Percentiles rank a stretch among this genome's conserved stretches.
Evolutionary conservation across 345 rosid species (phyloP).

Genomic region (Eutrema heterophyllum): DNA sequence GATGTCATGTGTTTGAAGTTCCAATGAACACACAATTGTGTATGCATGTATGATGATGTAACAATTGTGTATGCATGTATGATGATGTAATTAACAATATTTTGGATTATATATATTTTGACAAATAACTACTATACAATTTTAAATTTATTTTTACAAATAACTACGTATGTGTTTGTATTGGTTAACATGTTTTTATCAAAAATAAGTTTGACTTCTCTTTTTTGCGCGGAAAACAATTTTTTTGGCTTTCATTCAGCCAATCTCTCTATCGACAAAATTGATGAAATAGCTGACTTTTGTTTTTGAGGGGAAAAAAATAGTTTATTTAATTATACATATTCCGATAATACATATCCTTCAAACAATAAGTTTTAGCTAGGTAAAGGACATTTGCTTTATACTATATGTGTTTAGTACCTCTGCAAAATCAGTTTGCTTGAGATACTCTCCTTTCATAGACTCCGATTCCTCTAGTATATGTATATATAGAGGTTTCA

Average conservation of each 20-base stretch:
- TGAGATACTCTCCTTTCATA: neutral
- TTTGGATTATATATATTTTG: neutral
- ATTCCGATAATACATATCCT: neutral
- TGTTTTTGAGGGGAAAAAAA: too few species aligned
- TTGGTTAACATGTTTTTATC: neutral
- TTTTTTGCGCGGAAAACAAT: neutral
- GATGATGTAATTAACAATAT: neutral
- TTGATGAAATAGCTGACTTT: neutral
- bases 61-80: too few species aligned
- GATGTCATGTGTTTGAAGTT: slow-evolving; percentile 27
- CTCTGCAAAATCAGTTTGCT: neutral
- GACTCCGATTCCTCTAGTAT: too few species aligned
- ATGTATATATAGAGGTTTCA: too few species aligned
- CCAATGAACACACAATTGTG: neutral
- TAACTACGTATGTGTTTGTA: neutral
- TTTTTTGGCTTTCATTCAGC: neutral
- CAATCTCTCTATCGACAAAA: neutral
- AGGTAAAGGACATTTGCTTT: neutral
- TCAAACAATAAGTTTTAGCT: neutral
- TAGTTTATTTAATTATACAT: neutral
- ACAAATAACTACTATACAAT: neutral
- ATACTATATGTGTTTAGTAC: neutral
- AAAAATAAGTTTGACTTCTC: neutral
- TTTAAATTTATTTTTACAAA: neutral
- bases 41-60: neutral